Percentiles rank a stretch among this genome's conserved stretches.
Evolutionary conservation across 2,329 filamentous ascomycete species (phyloP).

Genomic region (Rutstroemia sp.): DNA sequence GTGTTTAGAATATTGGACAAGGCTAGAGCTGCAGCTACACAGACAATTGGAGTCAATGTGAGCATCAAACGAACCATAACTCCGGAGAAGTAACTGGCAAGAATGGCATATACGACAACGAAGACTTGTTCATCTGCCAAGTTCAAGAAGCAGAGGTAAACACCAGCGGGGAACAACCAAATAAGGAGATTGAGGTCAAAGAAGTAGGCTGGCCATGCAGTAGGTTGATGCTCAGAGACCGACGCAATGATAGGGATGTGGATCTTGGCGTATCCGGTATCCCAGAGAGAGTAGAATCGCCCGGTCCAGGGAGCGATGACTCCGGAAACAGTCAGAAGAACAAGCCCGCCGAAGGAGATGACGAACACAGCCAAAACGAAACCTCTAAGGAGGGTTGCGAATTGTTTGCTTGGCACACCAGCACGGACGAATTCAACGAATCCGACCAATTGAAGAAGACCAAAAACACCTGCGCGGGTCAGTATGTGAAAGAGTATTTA

Average conservation of each 20-base stretch:
- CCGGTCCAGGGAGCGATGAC: constrained; percentile 97
- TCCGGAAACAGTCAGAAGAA: constrained; percentile 80
- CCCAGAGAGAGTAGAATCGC: constrained; percentile 98
- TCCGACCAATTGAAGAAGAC: constrained; percentile 85
- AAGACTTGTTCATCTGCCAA: constrained; percentile 96
- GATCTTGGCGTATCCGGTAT: constrained; percentile 97
- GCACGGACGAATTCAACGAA: constrained; percentile 86
- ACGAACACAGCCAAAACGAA: constrained; percentile 69
- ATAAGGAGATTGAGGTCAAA: constrained; percentile 98
- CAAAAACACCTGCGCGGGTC: constrained; percentile 68
- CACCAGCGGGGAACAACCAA: constrained; percentile 97
- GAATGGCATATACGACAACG: constrained; percentile 91
- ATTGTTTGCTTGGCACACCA: constrained; percentile 87
- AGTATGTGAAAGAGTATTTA: constrained; percentile 2
- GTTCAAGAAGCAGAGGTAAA: constrained; percentile 95
- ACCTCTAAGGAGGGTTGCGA: constrained; percentile 78
- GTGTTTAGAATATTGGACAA: constrained; percentile 83
- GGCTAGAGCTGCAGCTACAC: constrained; percentile 84
- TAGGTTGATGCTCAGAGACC: constrained; percentile 98
- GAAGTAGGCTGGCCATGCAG: constrained; percentile 98
- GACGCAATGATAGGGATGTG: constrained; percentile 99
- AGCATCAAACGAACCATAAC: constrained; percentile 99
- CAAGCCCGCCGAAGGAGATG: constrained; percentile 65
- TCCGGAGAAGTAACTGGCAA: constrained; percentile 95
- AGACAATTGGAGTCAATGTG: constrained; percentile 92